phyloP scores from a whole-genome alignment of 2,329 filamentous ascomycete genomes.

The Colletotrichum chrysophilum region DNA sequence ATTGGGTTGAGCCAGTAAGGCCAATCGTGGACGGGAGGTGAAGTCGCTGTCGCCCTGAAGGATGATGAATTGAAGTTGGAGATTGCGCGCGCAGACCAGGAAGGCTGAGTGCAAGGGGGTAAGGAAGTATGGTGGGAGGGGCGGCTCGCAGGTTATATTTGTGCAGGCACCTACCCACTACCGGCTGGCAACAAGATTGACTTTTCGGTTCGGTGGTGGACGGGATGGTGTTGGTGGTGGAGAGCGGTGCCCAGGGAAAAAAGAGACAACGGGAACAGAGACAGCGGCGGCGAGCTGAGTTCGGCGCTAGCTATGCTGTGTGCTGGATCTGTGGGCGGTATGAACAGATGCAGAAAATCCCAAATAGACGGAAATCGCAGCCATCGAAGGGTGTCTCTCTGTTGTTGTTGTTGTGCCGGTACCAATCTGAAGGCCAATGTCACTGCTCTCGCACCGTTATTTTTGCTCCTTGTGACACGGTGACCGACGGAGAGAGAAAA shows the following conservation, averaged over 20 bases:
- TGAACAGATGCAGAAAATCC: background rate
- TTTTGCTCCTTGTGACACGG: background rate
- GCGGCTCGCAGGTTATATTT: conserved; percentile 6
- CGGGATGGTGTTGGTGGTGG: background rate
- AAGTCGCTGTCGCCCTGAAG: background rate
- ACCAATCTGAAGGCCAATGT: background rate
- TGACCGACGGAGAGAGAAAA: background rate
- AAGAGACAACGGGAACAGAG: background rate
- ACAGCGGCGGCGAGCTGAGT: background rate
- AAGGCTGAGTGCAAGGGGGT: background rate
- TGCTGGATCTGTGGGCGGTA: background rate
- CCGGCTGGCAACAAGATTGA: background rate
- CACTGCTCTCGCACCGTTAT: background rate
- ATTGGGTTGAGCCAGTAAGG: background rate
- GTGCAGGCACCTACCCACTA: background rate
- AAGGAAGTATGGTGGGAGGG: background rate
- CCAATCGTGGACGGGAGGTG: background rate
- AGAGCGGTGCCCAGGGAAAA: background rate
- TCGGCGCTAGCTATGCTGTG: background rate
- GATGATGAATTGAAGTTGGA: background rate
- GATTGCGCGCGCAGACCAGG: background rate
- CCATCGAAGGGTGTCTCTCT: background rate
- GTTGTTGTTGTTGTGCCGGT: background rate
- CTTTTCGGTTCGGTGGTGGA: background rate
- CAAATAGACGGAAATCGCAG: background rate